Conservation (phyloP, 75 land plant species). For the Pinus tabuliformis region DNA sequence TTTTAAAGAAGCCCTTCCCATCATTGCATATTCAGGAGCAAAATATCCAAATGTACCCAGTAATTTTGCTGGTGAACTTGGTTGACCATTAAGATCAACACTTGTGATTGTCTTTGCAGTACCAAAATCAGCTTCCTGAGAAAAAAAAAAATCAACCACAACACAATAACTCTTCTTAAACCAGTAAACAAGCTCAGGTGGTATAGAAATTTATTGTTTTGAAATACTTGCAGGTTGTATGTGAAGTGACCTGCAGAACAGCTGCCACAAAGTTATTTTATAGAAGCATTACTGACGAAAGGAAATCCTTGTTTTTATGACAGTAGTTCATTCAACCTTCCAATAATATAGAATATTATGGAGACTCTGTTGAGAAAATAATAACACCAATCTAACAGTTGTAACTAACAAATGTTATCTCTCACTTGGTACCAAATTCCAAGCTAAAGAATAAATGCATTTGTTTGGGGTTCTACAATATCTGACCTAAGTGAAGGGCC, state of each 20-base stretch:
- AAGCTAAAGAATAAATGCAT: not conserved
- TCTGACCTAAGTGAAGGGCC: not conserved
- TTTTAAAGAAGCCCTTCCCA: no score
- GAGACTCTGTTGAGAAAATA: not conserved
- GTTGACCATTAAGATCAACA: no score
- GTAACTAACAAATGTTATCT: not conserved
- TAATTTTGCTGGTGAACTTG: no score
- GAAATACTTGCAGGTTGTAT: not conserved
- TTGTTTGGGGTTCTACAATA: not conserved
- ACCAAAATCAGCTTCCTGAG: no score
- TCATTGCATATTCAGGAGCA: no score
- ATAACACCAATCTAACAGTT: not conserved
- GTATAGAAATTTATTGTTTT: not conserved
- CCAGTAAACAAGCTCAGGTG: not conserved
- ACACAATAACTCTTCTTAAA: constrained; percentile 6
- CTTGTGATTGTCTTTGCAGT: no score
- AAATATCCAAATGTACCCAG: no score
- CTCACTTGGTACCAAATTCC: not conserved
- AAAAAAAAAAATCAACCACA: constrained; percentile 4
- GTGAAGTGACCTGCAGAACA: not conserved
- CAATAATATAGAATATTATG: not conserved
- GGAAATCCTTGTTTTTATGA: not conserved
- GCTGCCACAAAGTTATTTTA: not conserved
- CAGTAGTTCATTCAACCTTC: not conserved
- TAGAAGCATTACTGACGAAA: not conserved